Base-by-base conservation (phyloP, 2,329 filamentous ascomycete genomes). In the Geoglossum cookeanum region DNA sequence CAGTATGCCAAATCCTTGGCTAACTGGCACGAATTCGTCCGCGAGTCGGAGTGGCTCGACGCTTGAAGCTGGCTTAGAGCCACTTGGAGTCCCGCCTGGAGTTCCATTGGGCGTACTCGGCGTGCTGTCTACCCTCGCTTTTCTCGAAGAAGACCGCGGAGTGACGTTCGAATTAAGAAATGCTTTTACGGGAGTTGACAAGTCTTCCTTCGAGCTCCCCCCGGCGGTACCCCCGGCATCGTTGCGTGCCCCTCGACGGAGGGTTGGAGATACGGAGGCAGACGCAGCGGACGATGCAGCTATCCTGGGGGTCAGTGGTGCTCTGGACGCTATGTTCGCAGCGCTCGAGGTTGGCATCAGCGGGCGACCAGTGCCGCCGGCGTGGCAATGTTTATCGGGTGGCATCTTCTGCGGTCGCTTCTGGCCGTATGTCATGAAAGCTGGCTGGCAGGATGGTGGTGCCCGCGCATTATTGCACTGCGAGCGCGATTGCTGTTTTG, bases 101-200 rank as follows among this genome's bases (percentile, higher is more conserved):
- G 80, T 84, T 58, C 74, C 76, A 60, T 69, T 78, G 3, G 86
- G 83, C 1, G 87, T 88, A 35, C 77, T 78, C 59, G 75, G 78
- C 30, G 77, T 70, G 67, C 84, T 88, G 66, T 87, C 81, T 58
- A 82, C 78, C 62, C 87, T 81, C 63, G 74, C 81, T 67, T 81
- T 87, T 60, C 89, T 78, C 54, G 81, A 75, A 7, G 84, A 84
- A 7, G 88, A 88, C 62, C 89, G 80, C 55, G 88, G 87, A 3
- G 89, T 94, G 66, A 89, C 73, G 67, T 87, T 89, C 67, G 71
- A 77, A 68, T 69, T 80, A 49, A 88, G 70, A 63, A 79, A 79
- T 55, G 77, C 65, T 55, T 76, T 72, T 33, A 75, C 71, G 7
- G 80, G 74, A 49, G 77, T 75, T 49, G 75, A 68, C 61, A 74